Conservation (phyloP, 495 filamentous ascomycete species). For the Xeromyces bisporus region DNA sequence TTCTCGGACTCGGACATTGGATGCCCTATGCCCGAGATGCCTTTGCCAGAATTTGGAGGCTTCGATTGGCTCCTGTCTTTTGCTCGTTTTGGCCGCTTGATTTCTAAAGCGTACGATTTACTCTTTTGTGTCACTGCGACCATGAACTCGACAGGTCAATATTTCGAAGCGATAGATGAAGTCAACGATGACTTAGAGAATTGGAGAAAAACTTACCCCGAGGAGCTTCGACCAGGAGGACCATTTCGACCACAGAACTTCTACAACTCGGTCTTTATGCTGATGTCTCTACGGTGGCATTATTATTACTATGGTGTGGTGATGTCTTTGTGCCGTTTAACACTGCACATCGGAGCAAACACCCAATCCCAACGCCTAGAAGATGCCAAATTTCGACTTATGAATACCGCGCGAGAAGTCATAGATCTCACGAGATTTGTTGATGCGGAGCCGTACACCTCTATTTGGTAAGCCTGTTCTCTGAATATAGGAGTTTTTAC, state of each 20-base stretch:
- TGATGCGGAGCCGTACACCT: slow-evolving; percentile 14
- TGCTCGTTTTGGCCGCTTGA: slow-evolving; percentile 11
- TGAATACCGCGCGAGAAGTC: slow-evolving; percentile 10
- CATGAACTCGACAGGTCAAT: slow-evolving; percentile 8
- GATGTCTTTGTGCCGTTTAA: slow-evolving; percentile 15
- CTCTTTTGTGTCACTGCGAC: slow-evolving; percentile 17
- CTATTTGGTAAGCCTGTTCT: slow-evolving; percentile 12
- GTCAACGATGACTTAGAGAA: slow-evolving; percentile 12
- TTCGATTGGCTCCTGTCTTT: slow-evolving; percentile 18
- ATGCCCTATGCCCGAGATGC: slow-evolving; percentile 15
- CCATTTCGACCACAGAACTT: slow-evolving; percentile 3
- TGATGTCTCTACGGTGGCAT: slow-evolving; percentile 1
- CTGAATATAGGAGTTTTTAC: too few relatives aligned
- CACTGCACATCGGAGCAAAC: slow-evolving; percentile 11
- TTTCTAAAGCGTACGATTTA: slow-evolving; percentile 14
- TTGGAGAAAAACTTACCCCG: slow-evolving; percentile 15
- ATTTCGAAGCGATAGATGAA: slow-evolving; percentile 9
- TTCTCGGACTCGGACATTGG: slow-evolving; percentile 14
- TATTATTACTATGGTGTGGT: slow-evolving; percentile 12
- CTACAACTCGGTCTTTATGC: background rate
- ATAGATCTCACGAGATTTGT: slow-evolving; percentile 17
- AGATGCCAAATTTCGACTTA: slow-evolving; percentile 9
- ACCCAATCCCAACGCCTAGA: slow-evolving; percentile 4
- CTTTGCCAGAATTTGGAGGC: slow-evolving; percentile 10
- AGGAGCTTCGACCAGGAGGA: slow-evolving; percentile 11